phyloP scores from a whole-genome alignment of 306 rosid genomes.

The Dicorynia guianensis region DNA sequence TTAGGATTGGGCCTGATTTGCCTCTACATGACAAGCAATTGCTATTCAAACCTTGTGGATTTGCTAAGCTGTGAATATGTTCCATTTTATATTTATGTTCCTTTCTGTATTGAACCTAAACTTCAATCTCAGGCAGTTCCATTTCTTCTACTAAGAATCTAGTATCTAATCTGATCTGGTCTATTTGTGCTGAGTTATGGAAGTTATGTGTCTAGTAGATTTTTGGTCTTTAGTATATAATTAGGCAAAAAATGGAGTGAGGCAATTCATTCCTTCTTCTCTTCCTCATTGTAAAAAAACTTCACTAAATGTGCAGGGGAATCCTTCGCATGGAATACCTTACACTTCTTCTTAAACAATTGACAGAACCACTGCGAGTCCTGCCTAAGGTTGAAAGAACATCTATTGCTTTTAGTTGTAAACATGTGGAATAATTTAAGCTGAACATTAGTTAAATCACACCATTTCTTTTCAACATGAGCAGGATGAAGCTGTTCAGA shows the following conservation, averaged over 20 bases:
- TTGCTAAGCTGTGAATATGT: not conserved
- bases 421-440: slow-evolving; percentile 29
- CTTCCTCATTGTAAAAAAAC: slow-evolving; percentile 25
- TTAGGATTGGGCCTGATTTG: slow-evolving; percentile 28
- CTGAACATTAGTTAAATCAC: slow-evolving; percentile 31
- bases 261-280: not conserved
- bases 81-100: not conserved
- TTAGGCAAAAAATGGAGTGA: slow-evolving; percentile 7
- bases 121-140: slow-evolving; percentile 27
- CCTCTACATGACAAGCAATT: slow-evolving; percentile 9
- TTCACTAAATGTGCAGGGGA: slow-evolving; percentile 64
- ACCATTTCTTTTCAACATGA: slow-evolving; percentile 39
- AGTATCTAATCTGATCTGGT: slow-evolving; percentile 33
- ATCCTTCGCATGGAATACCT: slow-evolving; percentile 81
- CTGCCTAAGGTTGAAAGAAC: slow-evolving; percentile 76
- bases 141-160: not conserved
- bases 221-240: not conserved
- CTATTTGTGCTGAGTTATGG: slow-evolving; percentile 26
- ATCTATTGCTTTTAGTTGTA: slow-evolving; percentile 12
- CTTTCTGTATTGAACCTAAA: slow-evolving; percentile 22
- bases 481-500: slow-evolving; percentile 86
- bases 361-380: slow-evolving; percentile 72
- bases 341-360: slow-evolving; percentile 66
- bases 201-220: slow-evolving; percentile 17
- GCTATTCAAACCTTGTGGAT: slow-evolving; percentile 28